These are phyloP conservation scores for Cryptococcus sp. DNA, from an alignment of 1,284 basidiomycete species.

Conservation along the genomic window DNA sequence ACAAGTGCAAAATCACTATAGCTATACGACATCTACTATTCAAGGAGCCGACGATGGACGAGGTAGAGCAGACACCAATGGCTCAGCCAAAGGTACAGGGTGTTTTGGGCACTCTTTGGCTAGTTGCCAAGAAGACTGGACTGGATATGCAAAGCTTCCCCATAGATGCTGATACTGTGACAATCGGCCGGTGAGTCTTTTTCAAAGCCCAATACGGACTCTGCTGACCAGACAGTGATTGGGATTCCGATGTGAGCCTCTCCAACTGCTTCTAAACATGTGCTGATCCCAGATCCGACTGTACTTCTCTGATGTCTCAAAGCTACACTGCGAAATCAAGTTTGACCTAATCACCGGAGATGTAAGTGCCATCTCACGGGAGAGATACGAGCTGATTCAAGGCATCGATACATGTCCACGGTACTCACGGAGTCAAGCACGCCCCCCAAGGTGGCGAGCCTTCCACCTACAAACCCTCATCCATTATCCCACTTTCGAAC, in stretches of 20 bases:
- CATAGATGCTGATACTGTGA: conserved; percentile 34
- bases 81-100: neutral
- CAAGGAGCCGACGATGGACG: neutral
- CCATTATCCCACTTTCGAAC: conserved; percentile 22
- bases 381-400: conserved; percentile 4
- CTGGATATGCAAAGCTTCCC: conserved; percentile 26
- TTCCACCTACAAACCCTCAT: conserved; percentile 18
- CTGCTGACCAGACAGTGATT: conserved; percentile 24
- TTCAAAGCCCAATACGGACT: neutral
- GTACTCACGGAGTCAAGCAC: conserved; percentile 32
- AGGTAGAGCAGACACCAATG: neutral
- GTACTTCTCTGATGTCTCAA: conserved; percentile 44
- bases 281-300: conserved; percentile 41
- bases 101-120: conserved; percentile 28
- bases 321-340: conserved; percentile 41
- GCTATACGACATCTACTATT: too few relatives aligned
- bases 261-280: neutral
- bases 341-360: conserved; percentile 35
- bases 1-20: too few relatives aligned
- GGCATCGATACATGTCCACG: conserved; percentile 38
- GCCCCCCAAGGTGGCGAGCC: conserved; percentile 10
- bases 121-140: conserved; percentile 31
- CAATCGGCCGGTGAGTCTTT: conserved; percentile 32
- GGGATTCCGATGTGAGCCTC: conserved; percentile 35
- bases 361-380: conserved; percentile 18